Conservation (phyloP, 768 basidiomycete species). For the Tulasnella sp. region DNA sequence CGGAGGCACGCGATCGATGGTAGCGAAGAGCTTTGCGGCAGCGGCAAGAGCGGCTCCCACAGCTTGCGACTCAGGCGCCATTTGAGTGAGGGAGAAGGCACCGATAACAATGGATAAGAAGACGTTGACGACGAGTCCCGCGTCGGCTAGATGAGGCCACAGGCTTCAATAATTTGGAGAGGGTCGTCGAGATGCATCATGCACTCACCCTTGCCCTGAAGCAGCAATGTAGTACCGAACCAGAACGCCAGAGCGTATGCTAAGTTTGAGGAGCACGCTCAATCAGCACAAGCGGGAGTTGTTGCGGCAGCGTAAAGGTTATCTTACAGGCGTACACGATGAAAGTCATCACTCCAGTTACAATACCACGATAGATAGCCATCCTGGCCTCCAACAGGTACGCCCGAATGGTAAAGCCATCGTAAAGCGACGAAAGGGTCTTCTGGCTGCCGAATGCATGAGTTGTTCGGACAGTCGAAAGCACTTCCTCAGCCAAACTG, state of each 20-base stretch:
- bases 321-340: slow-evolving; percentile 61
- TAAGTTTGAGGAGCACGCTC: not conserved
- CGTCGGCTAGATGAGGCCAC: slow-evolving; percentile 47
- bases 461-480: slow-evolving; percentile 84
- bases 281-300: not conserved
- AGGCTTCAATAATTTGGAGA: not conserved
- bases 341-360: slow-evolving; percentile 64
- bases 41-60: slow-evolving; percentile 78
- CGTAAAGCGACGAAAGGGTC: slow-evolving; percentile 67
- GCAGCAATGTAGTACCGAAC: slow-evolving; percentile 86
- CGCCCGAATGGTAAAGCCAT: slow-evolving; percentile 59
- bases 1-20: slow-evolving; percentile 82
- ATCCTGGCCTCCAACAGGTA: slow-evolving; percentile 59
- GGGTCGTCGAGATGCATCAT: slow-evolving; percentile 35
- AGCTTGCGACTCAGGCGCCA: slow-evolving; percentile 89
- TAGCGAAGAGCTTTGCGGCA: slow-evolving; percentile 83
- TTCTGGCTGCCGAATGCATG: slow-evolving; percentile 88
- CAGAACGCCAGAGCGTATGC: slow-evolving; percentile 81
- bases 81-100: slow-evolving; percentile 81
- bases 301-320: not conserved
- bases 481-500: slow-evolving; percentile 87
- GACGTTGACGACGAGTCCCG: slow-evolving; percentile 81
- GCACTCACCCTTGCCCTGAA: slow-evolving; percentile 48
- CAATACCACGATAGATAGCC: slow-evolving; percentile 59
- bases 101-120: slow-evolving; percentile 85